phyloP scores from a whole-genome alignment of 164 flowering plant genomes.

The Vitis vinifera region DNA sequence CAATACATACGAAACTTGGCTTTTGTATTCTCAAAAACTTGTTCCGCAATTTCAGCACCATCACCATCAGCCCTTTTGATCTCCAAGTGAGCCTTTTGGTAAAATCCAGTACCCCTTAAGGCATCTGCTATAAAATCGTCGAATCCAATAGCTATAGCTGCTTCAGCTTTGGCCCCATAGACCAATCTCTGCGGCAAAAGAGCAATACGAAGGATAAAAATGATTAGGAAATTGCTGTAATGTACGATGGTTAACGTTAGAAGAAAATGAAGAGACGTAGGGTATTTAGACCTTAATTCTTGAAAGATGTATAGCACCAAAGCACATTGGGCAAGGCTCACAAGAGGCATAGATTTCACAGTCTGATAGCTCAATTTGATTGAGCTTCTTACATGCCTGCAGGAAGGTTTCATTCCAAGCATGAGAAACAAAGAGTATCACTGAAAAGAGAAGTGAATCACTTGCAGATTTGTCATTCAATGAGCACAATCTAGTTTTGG shows the following conservation, averaged over 20 bases:
- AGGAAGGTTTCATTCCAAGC: background rate
- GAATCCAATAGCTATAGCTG: constrained; percentile 94
- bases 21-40: constrained; percentile 93
- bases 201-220: background rate
- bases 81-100: constrained; percentile 85
- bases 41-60: constrained; percentile 79
- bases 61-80: constrained; percentile 89
- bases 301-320: constrained; percentile 95
- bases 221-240: background rate
- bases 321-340: constrained; percentile 99
- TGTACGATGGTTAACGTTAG: background rate
- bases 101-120: constrained; percentile 81
- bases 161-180: constrained; percentile 96
- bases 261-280: background rate
- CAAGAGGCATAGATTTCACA: constrained; percentile 95
- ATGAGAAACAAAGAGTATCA: background rate
- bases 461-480: too few species aligned
- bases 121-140: constrained; percentile 99
- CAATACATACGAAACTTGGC: constrained; percentile 75
- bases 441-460: background rate
- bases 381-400: constrained; percentile 93
- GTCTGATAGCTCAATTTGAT: constrained; percentile 76
- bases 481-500: too few species aligned
- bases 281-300: constrained; percentile 65
- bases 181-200: constrained; percentile 70